A percentile compares a stretch with the other conserved stretches of the same genome.
Conservation (phyloP, 202 grass and related monocot species). For the Musa balbisiana region DNA sequence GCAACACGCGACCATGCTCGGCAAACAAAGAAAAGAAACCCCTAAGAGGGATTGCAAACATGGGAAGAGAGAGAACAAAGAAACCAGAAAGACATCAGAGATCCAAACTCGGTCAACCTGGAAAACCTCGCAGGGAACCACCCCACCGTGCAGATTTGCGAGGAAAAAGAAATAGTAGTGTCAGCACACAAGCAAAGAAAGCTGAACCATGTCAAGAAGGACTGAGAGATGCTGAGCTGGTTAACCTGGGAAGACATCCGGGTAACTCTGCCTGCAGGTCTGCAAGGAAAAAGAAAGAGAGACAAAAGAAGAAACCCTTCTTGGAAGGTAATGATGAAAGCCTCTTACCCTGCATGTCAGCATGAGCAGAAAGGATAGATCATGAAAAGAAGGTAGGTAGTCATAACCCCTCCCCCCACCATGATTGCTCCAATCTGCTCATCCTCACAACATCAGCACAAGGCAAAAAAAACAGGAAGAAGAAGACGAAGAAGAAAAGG, state of each 20-base stretch:
- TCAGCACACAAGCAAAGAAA: no score
- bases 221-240: no score
- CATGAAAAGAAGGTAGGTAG: background rate
- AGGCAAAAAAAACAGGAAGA: no score
- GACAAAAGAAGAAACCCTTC: background rate
- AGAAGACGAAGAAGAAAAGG: no score
- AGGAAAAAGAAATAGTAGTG: background rate
- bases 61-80: no score
- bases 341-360: background rate
- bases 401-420: background rate
- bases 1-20: no score
- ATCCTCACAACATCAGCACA: background rate
- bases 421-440: background rate
- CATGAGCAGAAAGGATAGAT: background rate
- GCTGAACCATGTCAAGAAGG: no score
- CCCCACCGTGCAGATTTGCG: background rate
- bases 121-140: background rate
- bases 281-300: background rate
- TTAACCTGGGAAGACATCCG: no score
- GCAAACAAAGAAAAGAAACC: no score
- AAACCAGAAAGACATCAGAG: background rate
- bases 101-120: background rate
- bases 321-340: background rate
- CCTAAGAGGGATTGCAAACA: no score
- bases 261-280: background rate